Evolutionary conservation across 805 yeast species (phyloP).

Genomic region (Alloascoidea africana): DNA sequence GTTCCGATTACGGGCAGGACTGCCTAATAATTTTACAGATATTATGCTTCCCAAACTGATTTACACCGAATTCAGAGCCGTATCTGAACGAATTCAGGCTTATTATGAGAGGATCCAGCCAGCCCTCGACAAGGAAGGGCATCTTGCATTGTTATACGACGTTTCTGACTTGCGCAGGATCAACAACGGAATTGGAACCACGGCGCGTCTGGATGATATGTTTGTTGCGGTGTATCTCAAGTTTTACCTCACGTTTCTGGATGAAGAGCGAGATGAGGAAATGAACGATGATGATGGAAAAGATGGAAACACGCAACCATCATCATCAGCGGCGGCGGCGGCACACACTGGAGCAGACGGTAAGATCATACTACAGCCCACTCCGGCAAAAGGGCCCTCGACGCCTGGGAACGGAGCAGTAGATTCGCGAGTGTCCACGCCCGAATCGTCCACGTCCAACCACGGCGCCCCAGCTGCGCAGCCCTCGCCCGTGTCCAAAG

Average conservation of each 20-base stretch:
- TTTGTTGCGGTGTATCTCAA: slow-evolving; percentile 44
- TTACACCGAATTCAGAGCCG: slow-evolving; percentile 25
- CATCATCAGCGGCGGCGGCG: slow-evolving; percentile 1
- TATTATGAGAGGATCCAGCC: slow-evolving; percentile 6
- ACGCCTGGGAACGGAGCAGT: slow-evolving; percentile 2
- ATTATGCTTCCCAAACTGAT: slow-evolving; percentile 27
- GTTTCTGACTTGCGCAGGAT: slow-evolving; percentile 47
- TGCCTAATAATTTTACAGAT: slow-evolving; percentile 37
- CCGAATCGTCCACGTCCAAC: slow-evolving; percentile 9
- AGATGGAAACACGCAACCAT: background rate
- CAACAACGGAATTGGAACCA: slow-evolving; percentile 73
- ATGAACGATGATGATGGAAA: background rate
- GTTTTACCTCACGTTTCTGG: slow-evolving; percentile 19
- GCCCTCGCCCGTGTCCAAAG: slow-evolving; percentile 13
- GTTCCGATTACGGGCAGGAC: slow-evolving; percentile 26
- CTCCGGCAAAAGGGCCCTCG: slow-evolving; percentile 3
- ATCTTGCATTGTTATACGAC: slow-evolving; percentile 31
- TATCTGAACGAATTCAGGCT: slow-evolving; percentile 20
- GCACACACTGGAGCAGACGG: slow-evolving; percentile 1
- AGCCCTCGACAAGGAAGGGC: slow-evolving; percentile 4
- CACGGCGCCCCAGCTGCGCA: too few species aligned
- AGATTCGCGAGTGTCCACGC: slow-evolving; percentile 2
- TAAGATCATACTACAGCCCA: background rate
- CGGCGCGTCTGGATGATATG: slow-evolving; percentile 55
- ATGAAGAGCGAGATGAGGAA: slow-evolving; percentile 6